Conservation (phyloP, 331 rosid species). For the Malus hybrid region DNA sequence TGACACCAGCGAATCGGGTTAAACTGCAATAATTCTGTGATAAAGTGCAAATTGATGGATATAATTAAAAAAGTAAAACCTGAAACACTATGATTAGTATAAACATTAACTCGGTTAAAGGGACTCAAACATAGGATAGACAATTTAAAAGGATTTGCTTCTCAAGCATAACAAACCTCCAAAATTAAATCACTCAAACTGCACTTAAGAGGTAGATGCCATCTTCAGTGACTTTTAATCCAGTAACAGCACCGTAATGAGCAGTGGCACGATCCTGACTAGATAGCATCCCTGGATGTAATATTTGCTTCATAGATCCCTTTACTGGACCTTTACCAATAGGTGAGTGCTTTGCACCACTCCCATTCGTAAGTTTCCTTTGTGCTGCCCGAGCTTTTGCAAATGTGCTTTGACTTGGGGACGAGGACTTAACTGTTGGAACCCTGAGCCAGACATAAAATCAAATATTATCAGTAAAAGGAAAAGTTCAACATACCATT, state of each 20-base stretch:
- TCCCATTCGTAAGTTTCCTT: slow-evolving; percentile 57
- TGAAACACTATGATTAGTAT: neutral
- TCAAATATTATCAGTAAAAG: no score
- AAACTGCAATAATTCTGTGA: neutral
- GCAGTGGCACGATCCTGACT: slow-evolving; percentile 87
- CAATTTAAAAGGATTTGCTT: neutral
- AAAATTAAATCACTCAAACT: slow-evolving; percentile 37
- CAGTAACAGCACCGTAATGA: slow-evolving; percentile 93
- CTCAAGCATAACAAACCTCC: neutral
- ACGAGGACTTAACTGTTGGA: no score
- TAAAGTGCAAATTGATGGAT: no score
- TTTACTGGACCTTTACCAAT: slow-evolving; percentile 46
- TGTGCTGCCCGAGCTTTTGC: slow-evolving; percentile 45
- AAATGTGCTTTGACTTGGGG: slow-evolving; percentile 22
- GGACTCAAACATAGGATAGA: no score
- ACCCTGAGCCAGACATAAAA: no score
- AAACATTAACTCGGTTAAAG: neutral
- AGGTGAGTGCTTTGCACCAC: slow-evolving; percentile 44
- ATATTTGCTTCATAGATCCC: slow-evolving; percentile 63
- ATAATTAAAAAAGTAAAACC: neutral
- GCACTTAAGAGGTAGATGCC: slow-evolving; percentile 94
- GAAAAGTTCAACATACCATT: no score
- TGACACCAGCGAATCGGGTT: neutral
- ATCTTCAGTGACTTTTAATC: slow-evolving; percentile 71
- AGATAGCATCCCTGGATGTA: slow-evolving; percentile 94